Percentiles rank a stretch among this genome's conserved stretches.
Conservation (phyloP, 2,329 filamentous ascomycete genomes). For the Colletotrichum sp. region DNA sequence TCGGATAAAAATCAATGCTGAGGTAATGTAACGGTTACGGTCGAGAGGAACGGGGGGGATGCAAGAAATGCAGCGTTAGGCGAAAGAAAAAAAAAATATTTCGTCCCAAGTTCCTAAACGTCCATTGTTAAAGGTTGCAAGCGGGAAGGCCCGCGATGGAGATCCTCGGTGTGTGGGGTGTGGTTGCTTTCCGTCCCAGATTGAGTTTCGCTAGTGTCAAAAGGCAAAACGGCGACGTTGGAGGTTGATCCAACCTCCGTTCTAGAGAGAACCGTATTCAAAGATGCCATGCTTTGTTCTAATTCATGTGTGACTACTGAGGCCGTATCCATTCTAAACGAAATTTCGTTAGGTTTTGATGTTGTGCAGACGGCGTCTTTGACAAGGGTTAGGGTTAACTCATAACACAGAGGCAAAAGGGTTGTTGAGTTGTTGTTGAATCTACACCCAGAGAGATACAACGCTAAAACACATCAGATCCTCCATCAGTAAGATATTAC, state of each 20-base stretch:
- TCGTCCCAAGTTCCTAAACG: neutral
- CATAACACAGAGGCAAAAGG: too few relatives aligned
- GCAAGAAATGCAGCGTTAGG: neutral
- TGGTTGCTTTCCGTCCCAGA: neutral
- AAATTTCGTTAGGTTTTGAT: fast-evolving
- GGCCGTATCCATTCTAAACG: fast-evolving
- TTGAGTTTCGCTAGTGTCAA: neutral
- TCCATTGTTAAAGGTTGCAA: neutral
- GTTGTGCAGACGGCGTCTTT: neutral
- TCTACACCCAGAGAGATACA: neutral
- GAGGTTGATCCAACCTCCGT: neutral
- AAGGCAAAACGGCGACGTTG: neutral
- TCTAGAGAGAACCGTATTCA: neutral
- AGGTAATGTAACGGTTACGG: neutral
- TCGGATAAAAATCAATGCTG: neutral
- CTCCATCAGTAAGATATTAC: neutral
- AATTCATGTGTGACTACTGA: neutral
- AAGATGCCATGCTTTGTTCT: neutral
- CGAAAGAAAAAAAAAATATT: neutral
- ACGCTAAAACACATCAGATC: fast-evolving
- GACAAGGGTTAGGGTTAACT: neutral
- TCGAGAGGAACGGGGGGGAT: too few relatives aligned
- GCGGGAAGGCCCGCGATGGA: neutral
- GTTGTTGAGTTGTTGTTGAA: neutral
- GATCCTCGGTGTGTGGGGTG: neutral